Evolutionary conservation across 2,329 filamentous ascomycete species (phyloP).

Genomic region (Calonectria henricotiae): DNA sequence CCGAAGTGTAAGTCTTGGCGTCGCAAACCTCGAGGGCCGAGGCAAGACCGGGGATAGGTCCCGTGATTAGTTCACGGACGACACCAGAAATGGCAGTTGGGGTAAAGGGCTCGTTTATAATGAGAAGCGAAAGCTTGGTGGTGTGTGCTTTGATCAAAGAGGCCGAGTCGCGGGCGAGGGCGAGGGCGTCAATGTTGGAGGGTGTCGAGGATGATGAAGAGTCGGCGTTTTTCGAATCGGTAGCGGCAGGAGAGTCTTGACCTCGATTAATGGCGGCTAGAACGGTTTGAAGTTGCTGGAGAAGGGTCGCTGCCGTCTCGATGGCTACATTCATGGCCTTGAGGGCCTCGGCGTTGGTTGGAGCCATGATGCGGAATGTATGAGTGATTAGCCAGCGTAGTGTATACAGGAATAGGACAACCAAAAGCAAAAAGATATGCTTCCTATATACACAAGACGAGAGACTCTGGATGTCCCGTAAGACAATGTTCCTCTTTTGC

Average conservation of each 20-base stretch:
- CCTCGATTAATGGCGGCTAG: conserved; percentile 60
- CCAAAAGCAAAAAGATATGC: neutral
- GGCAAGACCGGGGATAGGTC: conserved; percentile 82
- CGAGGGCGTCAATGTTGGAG: conserved; percentile 71
- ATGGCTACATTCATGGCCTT: conserved; percentile 61
- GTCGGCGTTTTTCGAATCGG: conserved; percentile 2
- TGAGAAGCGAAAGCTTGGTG: conserved; percentile 89
- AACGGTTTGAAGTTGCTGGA: conserved; percentile 63
- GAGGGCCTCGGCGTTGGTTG: conserved; percentile 53
- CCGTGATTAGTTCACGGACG: conserved; percentile 79
- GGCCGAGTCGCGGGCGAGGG: conserved; percentile 80
- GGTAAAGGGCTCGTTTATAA: conserved; percentile 90
- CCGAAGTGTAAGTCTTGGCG: conserved; percentile 73
- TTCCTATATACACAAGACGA: neutral
- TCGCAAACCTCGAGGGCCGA: conserved; percentile 79
- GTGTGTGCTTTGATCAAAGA: conserved; percentile 85
- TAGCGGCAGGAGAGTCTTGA: conserved; percentile 4
- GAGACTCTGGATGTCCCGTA: neutral
- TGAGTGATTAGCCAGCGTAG: neutral
- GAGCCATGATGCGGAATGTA: conserved; percentile 44
- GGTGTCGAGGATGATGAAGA: conserved; percentile 39
- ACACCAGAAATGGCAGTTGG: conserved; percentile 81
- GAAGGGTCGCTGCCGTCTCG: conserved; percentile 58
- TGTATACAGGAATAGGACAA: neutral
- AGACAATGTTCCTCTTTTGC: conserved; percentile 30